These are phyloP conservation scores for Barbatosphaeria neglecta DNA, from an alignment of 495 filamentous ascomycete genomes.

Conservation along the genomic window DNA sequence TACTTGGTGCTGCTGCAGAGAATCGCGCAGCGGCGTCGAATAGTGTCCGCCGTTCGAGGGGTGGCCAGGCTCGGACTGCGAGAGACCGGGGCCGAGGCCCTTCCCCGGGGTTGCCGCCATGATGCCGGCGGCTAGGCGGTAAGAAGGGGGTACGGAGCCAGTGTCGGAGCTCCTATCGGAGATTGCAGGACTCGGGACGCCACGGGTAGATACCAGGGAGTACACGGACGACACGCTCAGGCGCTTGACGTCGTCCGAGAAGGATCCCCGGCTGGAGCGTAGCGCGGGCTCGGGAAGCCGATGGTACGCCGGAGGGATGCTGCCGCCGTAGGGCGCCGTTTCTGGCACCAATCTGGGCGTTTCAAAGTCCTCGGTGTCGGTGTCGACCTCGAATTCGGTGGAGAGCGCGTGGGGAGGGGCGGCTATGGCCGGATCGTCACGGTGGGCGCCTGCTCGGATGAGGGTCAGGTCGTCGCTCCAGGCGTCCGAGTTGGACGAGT, in stretches of 20 bases:
- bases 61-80: conserved; percentile 44
- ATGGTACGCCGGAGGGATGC: no score
- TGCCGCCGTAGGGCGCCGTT: conserved; percentile 13
- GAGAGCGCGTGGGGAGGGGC: background rate
- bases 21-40: background rate
- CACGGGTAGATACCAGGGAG: conserved; percentile 47
- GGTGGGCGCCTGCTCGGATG: background rate
- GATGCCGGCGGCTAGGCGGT: conserved; percentile 22
- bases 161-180: conserved; percentile 30
- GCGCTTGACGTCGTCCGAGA: conserved; percentile 42
- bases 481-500: conserved; percentile 18
- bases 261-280: conserved; percentile 25
- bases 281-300: conserved; percentile 35
- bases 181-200: conserved; percentile 28
- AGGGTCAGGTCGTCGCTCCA: conserved; percentile 16
- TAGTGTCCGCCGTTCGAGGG: conserved; percentile 22
- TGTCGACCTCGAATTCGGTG: conserved; percentile 10
- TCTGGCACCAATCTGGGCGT: conserved; percentile 27
- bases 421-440: background rate
- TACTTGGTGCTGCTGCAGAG: conserved; percentile 2
- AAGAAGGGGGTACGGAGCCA: conserved; percentile 5
- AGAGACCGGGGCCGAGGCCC: conserved; percentile 38
- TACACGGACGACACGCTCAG: conserved; percentile 56
- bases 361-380: conserved; percentile 27
- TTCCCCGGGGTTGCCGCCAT: conserved; percentile 23